Base-by-base conservation (phyloP, 164 flowering plant genomes). In the Vitis riparia region DNA sequence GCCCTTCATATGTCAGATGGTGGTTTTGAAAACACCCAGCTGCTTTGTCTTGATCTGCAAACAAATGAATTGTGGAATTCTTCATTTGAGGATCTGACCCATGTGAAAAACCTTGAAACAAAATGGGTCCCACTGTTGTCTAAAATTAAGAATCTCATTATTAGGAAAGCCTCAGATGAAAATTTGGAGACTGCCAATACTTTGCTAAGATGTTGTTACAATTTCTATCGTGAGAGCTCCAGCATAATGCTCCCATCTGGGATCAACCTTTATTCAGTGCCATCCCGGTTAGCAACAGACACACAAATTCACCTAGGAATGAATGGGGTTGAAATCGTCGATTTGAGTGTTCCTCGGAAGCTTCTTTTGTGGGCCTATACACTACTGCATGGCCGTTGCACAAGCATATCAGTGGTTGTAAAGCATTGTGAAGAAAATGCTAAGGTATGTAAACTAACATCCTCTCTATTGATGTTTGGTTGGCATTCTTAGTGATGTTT, bases 301-400 rank as follows among this genome's bases (percentile, higher is more conserved):
- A 67, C 74, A 65, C 79, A 83, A 66, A 65, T 79, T 62, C 79
- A 74, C 14, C 86, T 84, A 3, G 86, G 85, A 52, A 74, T 79
- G 64, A 88, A 89, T 55, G 91, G 89, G 61, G 79, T 82, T 56
- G 95, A 90, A 73, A 60, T 79, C 48, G 72, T 91, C 73, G 99
- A 95, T 73, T 67, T 93, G 55, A 91, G 93, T 77, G 76, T 88
- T 65, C 95, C 96, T 44, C 77, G 93, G 66, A 95, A 91, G 84
- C 91, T 93, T 77, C 88, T 95, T 15, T 72, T 95, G 78, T 95
- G 99, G 99, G 95, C 98, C 10, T 89, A 90, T 81, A 81, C 99
- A 2, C 83, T 95, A 47, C 72, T 90, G 78, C 84, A 89, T 71
- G 99, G 99, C 16, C 92, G 83, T 62, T 90, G 71, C 79, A 70